Conservation (phyloP, 1,139 yeast species). For the Magnusiomyces suaveolens region DNA sequence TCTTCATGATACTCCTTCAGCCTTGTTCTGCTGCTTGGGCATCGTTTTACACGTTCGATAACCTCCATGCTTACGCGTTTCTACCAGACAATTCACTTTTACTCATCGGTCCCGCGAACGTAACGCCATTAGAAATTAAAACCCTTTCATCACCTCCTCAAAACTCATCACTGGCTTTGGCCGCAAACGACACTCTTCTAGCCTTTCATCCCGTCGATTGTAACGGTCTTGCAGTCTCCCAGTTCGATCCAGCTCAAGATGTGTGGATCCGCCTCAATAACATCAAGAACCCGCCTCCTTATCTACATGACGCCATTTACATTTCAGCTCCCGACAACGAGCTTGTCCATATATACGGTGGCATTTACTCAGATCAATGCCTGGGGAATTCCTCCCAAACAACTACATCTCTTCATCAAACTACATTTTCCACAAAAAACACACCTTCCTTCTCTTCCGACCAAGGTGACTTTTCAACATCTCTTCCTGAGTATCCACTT, state of each 20-base stretch:
- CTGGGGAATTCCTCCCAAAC: too few relatives aligned
- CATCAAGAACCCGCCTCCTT: slow-evolving; percentile 12
- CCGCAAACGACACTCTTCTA: slow-evolving; percentile 11
- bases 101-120: slow-evolving; percentile 6
- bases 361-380: slow-evolving; percentile 20
- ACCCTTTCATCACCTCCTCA: slow-evolving; percentile 17
- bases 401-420: too few relatives aligned
- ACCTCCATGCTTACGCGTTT: slow-evolving; percentile 16
- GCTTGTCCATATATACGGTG: slow-evolving; percentile 44
- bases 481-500: too few relatives aligned
- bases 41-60: slow-evolving; percentile 16
- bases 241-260: slow-evolving; percentile 14
- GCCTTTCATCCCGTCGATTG: slow-evolving; percentile 16
- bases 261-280: slow-evolving; percentile 18
- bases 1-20: neutral
- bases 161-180: slow-evolving; percentile 18
- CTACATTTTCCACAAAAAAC: too few relatives aligned
- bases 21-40: slow-evolving; percentile 16
- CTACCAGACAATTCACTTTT: slow-evolving; percentile 16
- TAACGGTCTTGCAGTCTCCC: slow-evolving; percentile 16
- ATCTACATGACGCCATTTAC: slow-evolving; percentile 29
- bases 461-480: too few relatives aligned
- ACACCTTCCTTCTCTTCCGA: too few relatives aligned
- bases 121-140: slow-evolving; percentile 11
- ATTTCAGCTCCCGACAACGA: slow-evolving; percentile 34